Evolutionary conservation across 371 early-diverging fungal genomes (phyloP).

Genomic region (Zopfochytrium polystomum): DNA sequence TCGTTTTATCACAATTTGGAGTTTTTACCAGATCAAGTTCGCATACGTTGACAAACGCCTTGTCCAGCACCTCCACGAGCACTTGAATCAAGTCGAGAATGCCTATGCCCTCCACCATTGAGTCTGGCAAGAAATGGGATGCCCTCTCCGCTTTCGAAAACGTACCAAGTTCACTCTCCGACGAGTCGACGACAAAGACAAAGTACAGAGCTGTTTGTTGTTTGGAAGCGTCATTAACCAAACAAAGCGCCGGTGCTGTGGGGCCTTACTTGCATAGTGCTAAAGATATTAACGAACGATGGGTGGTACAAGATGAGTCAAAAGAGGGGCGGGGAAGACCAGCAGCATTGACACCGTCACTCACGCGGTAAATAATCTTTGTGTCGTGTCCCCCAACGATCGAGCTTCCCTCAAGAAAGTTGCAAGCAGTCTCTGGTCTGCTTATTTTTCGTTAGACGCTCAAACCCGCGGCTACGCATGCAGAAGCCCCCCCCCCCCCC

Average conservation of each 20-base stretch:
- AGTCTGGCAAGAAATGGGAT: too few relatives aligned
- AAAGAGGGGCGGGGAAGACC: not conserved
- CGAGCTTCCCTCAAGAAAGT: conserved; percentile 86
- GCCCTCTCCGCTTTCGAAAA: conserved; percentile 33
- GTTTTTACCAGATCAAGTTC: conserved; percentile 76
- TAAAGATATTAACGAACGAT: conserved; percentile 8
- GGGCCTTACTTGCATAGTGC: conserved; percentile 51
- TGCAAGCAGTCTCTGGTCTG: conserved; percentile 83
- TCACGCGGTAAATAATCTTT: conserved; percentile 81
- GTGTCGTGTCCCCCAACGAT: conserved; percentile 81
- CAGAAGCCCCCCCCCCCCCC: too few relatives aligned
- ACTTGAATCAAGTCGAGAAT: conserved; percentile 58
- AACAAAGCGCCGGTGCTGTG: not conserved
- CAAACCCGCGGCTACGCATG: not conserved
- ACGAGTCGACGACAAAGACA: conserved; percentile 92
- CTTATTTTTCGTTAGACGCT: not conserved
- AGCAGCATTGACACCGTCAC: too few relatives aligned
- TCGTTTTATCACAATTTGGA: not conserved
- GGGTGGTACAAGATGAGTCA: not conserved
- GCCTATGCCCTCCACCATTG: too few relatives aligned
- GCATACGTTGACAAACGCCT: conserved; percentile 93
- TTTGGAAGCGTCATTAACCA: conserved; percentile 3
- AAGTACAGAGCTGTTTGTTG: conserved; percentile 75
- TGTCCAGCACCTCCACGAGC: conserved; percentile 91
- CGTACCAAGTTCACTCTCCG: conserved; percentile 93